Evolutionary conservation across 208 protist genomes (phyloP), one percentile per base, ranked within the genome.

Genomic region (Crithidia mellificae): DNA sequence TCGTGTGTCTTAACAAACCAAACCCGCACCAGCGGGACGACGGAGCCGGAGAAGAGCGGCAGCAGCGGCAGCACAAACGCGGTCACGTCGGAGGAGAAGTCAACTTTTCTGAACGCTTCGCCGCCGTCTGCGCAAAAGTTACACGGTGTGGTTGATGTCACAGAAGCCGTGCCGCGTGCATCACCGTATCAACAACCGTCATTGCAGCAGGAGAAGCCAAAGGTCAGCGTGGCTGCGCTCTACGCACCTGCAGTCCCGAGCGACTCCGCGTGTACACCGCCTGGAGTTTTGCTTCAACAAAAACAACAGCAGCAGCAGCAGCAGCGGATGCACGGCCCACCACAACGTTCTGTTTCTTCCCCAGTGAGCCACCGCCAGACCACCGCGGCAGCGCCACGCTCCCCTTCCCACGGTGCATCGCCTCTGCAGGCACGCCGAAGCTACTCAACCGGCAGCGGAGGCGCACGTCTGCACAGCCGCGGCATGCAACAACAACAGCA

Each of bases 401-500:
- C 55, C 5, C 55, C 17, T 4, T 14, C 12, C 2, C 32, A 61
- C 12, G 11, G 22, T 17, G 14, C 57, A 1, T 19, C 43, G 19
- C 57, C 12, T 6, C 25, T 7, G 46, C 58, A 34, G 58, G 24
- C 15, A 14, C 61, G 49, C 24, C 58, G 68, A 30, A 67, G 52
- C 32, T 51, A 34, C 50, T 67, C 59, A 41, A 43, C 59, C 27
- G 67, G 32, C 41, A 59, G 20, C 51, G n/a, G 38, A n/a, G n/a
- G n/a, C n/a, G n/a, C n/a, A n/a, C n/a, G n/a, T n/a, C n/a, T n/a
- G n/a, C n/a, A n/a, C n/a, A n/a, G n/a, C n/a, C n/a, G n/a, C n/a
- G n/a, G n/a, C n/a, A n/a, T n/a, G n/a, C 17, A 41, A 41, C 36
- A 41, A 41, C 12, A 41, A 41, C 66, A 72, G 36, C 68, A 57